These are phyloP conservation scores for Penicillium sp. DNA, from an alignment of 2,329 filamentous ascomycete genomes.

Conservation along the genomic window DNA sequence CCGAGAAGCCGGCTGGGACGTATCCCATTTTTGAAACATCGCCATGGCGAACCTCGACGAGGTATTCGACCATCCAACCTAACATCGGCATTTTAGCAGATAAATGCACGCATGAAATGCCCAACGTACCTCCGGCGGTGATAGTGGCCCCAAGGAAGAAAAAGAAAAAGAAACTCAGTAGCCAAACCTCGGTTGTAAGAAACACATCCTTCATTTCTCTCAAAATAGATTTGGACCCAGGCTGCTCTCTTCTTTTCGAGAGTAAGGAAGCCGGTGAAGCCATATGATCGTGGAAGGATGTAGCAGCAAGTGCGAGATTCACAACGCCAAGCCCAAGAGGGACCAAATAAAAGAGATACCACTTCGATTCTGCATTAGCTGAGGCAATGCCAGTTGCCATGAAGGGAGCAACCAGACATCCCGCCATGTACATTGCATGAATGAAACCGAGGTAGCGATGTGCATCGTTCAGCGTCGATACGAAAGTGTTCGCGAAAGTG, in stretches of 20 bases:
- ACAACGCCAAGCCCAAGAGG: slow-evolving; percentile 55
- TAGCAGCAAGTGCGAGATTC: slow-evolving; percentile 52
- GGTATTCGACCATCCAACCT: slow-evolving; percentile 68
- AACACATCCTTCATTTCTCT: slow-evolving; percentile 29
- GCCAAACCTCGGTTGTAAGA: slow-evolving; percentile 48
- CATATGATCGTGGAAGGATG: slow-evolving; percentile 53
- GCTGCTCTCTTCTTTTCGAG: background rate
- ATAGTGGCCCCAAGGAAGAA: slow-evolving; percentile 61
- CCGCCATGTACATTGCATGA: slow-evolving; percentile 62
- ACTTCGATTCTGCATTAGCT: slow-evolving; percentile 38
- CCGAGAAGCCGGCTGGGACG: slow-evolving; percentile 62
- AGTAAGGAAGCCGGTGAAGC: background rate
- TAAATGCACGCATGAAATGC: fast-evolving
- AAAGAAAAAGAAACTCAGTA: slow-evolving; percentile 65
- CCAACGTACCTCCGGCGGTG: slow-evolving; percentile 49
- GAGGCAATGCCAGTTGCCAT: slow-evolving; percentile 55
- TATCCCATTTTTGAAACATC: slow-evolving; percentile 62
- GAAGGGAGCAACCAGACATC: slow-evolving; percentile 60
- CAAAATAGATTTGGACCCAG: slow-evolving; percentile 7
- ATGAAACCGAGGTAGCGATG: slow-evolving; percentile 66
- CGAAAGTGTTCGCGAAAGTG: slow-evolving; percentile 64
- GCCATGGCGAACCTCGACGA: slow-evolving; percentile 62
- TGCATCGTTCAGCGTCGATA: slow-evolving; percentile 53
- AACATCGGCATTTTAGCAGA: background rate
- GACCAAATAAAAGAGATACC: slow-evolving; percentile 61